These are phyloP conservation scores for Gaertneriomyces semiglobifer DNA, from an alignment of 192 early-diverging fungal genomes.

Conservation along the genomic window DNA sequence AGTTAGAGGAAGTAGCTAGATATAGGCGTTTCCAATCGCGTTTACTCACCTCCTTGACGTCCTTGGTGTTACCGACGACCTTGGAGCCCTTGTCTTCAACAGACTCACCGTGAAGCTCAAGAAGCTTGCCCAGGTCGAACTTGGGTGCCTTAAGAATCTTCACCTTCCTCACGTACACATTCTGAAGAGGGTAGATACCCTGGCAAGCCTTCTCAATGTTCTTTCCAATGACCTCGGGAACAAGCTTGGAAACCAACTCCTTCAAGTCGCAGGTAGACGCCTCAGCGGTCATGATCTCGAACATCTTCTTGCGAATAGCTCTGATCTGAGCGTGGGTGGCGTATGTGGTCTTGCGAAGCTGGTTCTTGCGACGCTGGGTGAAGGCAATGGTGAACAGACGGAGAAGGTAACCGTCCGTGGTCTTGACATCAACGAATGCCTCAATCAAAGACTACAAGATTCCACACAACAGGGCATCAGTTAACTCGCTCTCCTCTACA, in stretches of 20 bases:
- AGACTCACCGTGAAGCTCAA: conserved; percentile 93
- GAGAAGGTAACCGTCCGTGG: conserved; percentile 99
- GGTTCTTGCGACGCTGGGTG: conserved; percentile 90
- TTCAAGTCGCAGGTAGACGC: conserved; percentile 84
- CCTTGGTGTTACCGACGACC: conserved; percentile 69
- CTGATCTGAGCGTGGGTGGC: conserved; percentile 96
- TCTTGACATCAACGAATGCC: conserved; percentile 98
- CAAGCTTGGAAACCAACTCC: conserved; percentile 94
- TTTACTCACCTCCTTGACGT: conserved; percentile 73
- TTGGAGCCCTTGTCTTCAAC: conserved; percentile 72
- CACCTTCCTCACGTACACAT: conserved; percentile 95
- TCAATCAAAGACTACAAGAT: conserved; percentile 79
- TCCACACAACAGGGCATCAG: neutral
- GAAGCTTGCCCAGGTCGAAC: conserved; percentile 91
- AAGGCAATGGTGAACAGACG: conserved; percentile 97
- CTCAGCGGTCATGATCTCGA: conserved; percentile 93
- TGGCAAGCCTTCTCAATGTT: conserved; percentile 97
- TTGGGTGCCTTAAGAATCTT: conserved; percentile 99
- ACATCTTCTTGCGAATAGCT: conserved; percentile 99
- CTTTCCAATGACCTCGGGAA: conserved; percentile 94
- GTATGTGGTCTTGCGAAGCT: conserved; percentile 98
- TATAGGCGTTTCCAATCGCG: neutral
- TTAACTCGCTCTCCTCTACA: no score
- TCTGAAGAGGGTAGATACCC: conserved; percentile 97
- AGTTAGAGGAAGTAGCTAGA: neutral